These are phyloP conservation scores for Pythium aquatile DNA, from an alignment of 352 stramenopile genomes.

Conservation along the genomic window DNA sequence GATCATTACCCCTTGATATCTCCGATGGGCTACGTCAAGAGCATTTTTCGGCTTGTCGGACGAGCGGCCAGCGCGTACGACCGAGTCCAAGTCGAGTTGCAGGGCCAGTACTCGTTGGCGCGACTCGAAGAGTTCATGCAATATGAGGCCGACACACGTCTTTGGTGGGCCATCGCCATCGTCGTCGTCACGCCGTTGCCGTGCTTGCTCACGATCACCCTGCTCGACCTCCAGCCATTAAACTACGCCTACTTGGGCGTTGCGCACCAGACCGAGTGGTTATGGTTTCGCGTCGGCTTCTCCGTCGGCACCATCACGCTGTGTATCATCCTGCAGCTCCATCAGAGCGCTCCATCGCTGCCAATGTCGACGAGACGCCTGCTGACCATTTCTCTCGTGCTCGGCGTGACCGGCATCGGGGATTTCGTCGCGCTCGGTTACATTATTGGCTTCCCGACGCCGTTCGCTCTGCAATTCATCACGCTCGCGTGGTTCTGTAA, in stretches of 20 bases:
- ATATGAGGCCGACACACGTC: neutral
- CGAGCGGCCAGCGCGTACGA: neutral
- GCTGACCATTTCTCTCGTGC: neutral
- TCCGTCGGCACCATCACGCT: neutral
- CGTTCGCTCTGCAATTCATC: constrained; percentile 9
- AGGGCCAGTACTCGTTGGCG: neutral
- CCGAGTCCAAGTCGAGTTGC: neutral
- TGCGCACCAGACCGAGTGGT: neutral
- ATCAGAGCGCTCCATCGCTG: neutral
- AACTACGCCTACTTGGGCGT: neutral
- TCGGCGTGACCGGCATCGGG: neutral
- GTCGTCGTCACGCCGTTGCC: neutral
- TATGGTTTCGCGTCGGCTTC: neutral
- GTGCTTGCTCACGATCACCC: neutral
- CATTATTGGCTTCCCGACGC: constrained; percentile 11
- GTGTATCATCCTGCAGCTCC: neutral
- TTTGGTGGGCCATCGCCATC: neutral
- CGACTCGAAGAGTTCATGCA: neutral
- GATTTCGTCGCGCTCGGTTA: neutral
- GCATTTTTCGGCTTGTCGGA: too few species aligned
- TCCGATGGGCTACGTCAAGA: too few species aligned
- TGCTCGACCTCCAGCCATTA: neutral
- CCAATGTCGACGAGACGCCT: neutral
- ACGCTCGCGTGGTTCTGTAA: neutral
- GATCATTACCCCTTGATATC: too few species aligned